Percentiles rank a stretch among this genome's conserved stretches.
These are phyloP conservation scores for Fusarium nanum DNA, from an alignment of 2,329 filamentous ascomycete genomes.

Conservation along the genomic window DNA sequence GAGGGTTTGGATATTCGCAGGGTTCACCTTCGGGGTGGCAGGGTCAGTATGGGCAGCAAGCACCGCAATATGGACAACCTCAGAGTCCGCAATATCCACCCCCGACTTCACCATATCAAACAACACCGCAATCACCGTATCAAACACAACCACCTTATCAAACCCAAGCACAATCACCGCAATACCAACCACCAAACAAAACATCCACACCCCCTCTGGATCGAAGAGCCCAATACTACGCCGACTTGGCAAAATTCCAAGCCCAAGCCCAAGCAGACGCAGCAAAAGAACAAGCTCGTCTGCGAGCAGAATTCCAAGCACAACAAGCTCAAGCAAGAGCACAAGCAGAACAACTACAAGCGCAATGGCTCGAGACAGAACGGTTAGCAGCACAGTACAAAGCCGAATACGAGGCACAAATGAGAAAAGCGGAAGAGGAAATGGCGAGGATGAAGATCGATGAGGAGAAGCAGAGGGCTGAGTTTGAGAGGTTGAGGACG, in stretches of 20 bases:
- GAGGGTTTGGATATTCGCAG: neutral
- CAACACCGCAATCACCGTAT: neutral
- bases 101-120: conserved; percentile 4
- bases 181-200: neutral
- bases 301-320: neutral
- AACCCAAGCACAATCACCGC: neutral
- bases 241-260: neutral
- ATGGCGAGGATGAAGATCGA: conserved; percentile 15
- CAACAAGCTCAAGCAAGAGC: neutral
- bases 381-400: conserved; percentile 39
- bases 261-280: neutral
- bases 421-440: conserved; percentile 21
- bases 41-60: neutral
- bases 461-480: too few relatives aligned
- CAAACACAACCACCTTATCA: neutral
- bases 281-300: neutral
- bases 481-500: neutral
- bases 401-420: conserved; percentile 31
- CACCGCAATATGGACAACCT: conserved; percentile 7
- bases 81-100: conserved; percentile 4
- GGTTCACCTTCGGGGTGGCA: conserved; percentile 8
- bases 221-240: neutral
- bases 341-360: conserved; percentile 23
- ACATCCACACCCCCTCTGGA: neutral
- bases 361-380: conserved; percentile 39